A percentile compares a stretch with the other conserved stretches of the same genome.
These are phyloP conservation scores for Primulina eburnea DNA, from an alignment of 257 asterid genomes.

Conservation along the genomic window DNA sequence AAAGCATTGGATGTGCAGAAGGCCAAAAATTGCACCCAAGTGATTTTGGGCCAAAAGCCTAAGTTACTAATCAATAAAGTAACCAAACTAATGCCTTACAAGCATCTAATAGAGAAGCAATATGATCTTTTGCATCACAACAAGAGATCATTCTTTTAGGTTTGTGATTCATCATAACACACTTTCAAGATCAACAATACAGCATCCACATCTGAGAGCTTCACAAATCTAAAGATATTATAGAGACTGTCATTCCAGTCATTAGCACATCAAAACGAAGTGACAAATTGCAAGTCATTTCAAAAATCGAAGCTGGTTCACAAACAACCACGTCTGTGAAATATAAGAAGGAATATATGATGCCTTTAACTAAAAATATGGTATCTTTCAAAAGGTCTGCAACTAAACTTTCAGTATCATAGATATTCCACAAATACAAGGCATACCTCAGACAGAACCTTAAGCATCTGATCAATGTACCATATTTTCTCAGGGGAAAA, in stretches of 20 bases:
- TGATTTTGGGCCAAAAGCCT: neutral
- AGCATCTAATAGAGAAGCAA: conserved; percentile 13
- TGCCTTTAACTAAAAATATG: conserved; percentile 22
- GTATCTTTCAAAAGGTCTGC: conserved; percentile 11
- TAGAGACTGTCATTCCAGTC: conserved; percentile 19
- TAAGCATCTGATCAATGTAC: conserved; percentile 96
- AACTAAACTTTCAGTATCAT: conserved; percentile 14
- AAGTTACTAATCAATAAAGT: neutral
- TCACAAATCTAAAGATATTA: neutral
- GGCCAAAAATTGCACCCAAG: neutral
- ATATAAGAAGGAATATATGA: conserved; percentile 5
- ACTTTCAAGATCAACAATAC: conserved; percentile 17
- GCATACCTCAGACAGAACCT: conserved; percentile 86
- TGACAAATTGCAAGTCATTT: neutral
- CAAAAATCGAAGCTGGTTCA: neutral
- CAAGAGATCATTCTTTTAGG: conserved; percentile 1
- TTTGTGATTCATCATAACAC: conserved; percentile 6
- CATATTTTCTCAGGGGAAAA: conserved; percentile 86
- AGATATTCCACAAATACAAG: conserved; percentile 17
- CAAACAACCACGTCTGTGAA: conserved; percentile 14
- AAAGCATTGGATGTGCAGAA: neutral
- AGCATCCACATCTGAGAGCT: conserved; percentile 10
- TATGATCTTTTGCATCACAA: conserved; percentile 12
- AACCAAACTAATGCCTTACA: neutral
- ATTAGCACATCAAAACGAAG: neutral